These are phyloP conservation scores for Sarcomyxa edulis DNA, from an alignment of 768 basidiomycete genomes.

Conservation along the genomic window DNA sequence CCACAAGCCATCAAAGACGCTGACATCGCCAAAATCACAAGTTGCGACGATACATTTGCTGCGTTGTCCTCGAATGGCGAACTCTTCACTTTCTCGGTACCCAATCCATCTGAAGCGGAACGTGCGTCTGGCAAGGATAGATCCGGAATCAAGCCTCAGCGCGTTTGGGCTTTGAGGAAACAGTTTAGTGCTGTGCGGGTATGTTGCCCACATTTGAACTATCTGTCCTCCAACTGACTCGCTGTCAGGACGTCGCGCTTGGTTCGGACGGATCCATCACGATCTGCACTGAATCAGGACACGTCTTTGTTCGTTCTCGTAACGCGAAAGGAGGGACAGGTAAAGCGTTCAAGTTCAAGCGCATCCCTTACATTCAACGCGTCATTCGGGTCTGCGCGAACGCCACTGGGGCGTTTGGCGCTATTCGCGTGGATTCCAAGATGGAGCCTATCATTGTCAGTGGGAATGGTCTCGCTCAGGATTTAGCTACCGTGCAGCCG, in stretches of 20 bases:
- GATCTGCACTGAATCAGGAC: conserved; percentile 91
- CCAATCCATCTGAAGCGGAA: conserved; percentile 26
- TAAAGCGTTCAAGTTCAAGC: conserved; percentile 73
- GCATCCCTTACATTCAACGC: conserved; percentile 80
- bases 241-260: conserved; percentile 74
- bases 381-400: conserved; percentile 80
- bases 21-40: conserved; percentile 73
- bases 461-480: conserved; percentile 57
- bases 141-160: conserved; percentile 68
- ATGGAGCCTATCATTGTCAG: conserved; percentile 48
- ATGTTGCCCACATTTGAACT: conserved; percentile 14
- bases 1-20: conserved; percentile 70
- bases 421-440: conserved; percentile 68
- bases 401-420: conserved; percentile 84
- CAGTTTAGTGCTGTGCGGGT: conserved; percentile 82
- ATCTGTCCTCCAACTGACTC: conserved; percentile 1
- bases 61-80: conserved; percentile 86
- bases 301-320: conserved; percentile 82
- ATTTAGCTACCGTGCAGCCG: conserved; percentile 64
- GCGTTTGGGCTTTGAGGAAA: conserved; percentile 86
- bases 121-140: conserved; percentile 22
- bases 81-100: conserved; percentile 73
- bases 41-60: conserved; percentile 76
- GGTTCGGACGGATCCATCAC: conserved; percentile 85
- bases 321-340: conserved; percentile 28